Evolutionary conservation across 2,329 filamentous ascomycete species (phyloP), one percentile per base, ranked within the genome.

Genomic region (Fusarium transvaalense): DNA sequence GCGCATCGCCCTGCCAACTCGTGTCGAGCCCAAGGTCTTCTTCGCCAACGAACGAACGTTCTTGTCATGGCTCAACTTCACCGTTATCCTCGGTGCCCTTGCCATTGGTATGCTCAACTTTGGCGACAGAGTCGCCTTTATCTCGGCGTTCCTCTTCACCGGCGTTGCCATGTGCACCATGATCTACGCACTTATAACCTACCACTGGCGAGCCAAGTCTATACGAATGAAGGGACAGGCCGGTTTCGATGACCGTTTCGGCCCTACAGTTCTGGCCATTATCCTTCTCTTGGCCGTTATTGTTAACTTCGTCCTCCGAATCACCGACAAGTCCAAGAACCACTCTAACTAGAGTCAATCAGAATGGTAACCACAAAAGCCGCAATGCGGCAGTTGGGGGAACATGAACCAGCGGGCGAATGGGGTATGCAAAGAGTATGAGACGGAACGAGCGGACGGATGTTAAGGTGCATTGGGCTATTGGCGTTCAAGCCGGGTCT

Each of bases 11-110:
- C 93, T 99, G 70, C 96, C 96, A 60, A 97, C 95, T 64, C 94
- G 96, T 73, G 95, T 99, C 81, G 96, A 99, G 82, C 96, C 96
- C 76, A 99, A 99, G 83, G 96, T 99, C 85, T 99, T 98, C 89
- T 99, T 99, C 86, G 96, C 96, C 83, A 99, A 99, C 86, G 96
- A 99, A 84, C 93, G 96, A 69, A 99, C 96, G 68, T 99, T 99
- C 80, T 90, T 99, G 77, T 97, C 94, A 82, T 99, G 96, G 96
- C 92, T 99, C 77, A 99, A 99, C 88, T 98, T 98, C 86, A 97
- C 94, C 80, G 94, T 99, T 77, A 95, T 99, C 81, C 92, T 99
- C 66, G 96, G 96, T 77, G 96, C 96, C 69, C 90, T 99, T 51
- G 95, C 96, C 72, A 93, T 99, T 74, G 96, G 96, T 74, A 94